A percentile compares a stretch with the other conserved stretches of the same genome.
These are phyloP conservation scores for Heimioporus sp. DNA, from an alignment of 768 basidiomycete genomes.

Conservation along the genomic window DNA sequence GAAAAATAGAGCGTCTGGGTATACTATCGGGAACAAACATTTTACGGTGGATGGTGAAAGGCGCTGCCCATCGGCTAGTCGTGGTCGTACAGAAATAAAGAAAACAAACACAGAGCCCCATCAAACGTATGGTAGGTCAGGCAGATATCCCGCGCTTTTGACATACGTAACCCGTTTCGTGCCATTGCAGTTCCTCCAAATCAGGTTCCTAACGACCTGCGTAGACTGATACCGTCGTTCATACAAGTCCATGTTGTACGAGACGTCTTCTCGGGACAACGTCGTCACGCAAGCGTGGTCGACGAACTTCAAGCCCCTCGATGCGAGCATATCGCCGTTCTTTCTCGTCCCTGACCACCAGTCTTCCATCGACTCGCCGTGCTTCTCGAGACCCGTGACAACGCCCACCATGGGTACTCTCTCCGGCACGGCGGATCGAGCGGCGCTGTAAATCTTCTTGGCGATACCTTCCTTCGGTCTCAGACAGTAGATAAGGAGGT, in stretches of 20 bases:
- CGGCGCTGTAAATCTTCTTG: conserved; percentile 22
- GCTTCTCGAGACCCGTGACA: conserved; percentile 37
- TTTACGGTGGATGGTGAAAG: conserved; percentile 11
- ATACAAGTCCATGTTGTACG: conserved; percentile 33
- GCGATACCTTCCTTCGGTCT: conserved; percentile 29
- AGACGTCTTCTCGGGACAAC: conserved; percentile 29
- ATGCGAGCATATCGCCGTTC: conserved; percentile 35
- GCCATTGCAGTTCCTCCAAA: conserved; percentile 30
- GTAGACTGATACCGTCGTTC: conserved; percentile 28
- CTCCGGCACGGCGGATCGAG: conserved; percentile 28
- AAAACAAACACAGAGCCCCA: not conserved
- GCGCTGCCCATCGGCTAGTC: conserved; percentile 16
- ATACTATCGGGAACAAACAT: conserved; percentile 17
- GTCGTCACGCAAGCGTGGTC: conserved; percentile 45
- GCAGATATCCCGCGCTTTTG: conserved; percentile 28
- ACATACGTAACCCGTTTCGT: conserved; percentile 30
- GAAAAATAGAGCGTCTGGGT: conserved; percentile 16
- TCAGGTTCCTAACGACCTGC: conserved; percentile 23
- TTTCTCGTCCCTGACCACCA: conserved; percentile 31
- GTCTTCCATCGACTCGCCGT: conserved; percentile 26
- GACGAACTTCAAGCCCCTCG: conserved; percentile 33
- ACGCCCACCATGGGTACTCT: conserved; percentile 39
- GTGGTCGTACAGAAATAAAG: conserved; percentile 15
- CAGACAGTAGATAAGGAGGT: conserved; percentile 31
- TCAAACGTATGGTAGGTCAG: conserved; percentile 23